Evolutionary conservation across 2,329 filamentous ascomycete genomes (phyloP).

Genomic region (Fusarium brachygibbosum): DNA sequence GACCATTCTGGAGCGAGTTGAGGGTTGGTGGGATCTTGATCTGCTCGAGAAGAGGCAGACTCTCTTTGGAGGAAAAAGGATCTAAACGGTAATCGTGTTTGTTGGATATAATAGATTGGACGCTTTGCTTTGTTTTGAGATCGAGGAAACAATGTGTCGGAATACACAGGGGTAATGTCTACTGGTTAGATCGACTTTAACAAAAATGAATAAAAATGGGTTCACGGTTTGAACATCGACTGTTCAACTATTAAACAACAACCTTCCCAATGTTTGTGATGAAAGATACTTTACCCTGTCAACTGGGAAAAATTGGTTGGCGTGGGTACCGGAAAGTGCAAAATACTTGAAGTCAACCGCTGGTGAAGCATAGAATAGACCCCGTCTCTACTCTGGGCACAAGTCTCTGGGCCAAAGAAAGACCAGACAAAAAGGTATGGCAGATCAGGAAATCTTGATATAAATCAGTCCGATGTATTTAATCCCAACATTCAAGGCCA

Average conservation of each 20-base stretch:
- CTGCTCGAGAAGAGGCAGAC: constrained; percentile 62
- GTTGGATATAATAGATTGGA: constrained; percentile 35
- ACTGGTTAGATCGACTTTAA: constrained; percentile 48
- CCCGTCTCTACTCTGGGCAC: neutral
- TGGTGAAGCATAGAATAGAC: no score
- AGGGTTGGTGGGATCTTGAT: constrained; percentile 69
- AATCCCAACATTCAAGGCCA: neutral
- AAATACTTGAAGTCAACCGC: neutral
- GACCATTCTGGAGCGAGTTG: constrained; percentile 63
- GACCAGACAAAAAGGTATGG: neutral
- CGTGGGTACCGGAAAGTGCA: neutral
- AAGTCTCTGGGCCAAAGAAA: neutral
- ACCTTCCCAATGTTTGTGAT: neutral
- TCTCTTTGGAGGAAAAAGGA: constrained; percentile 48
- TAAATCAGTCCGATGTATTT: neutral
- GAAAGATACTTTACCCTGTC: neutral
- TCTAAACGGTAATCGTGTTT: constrained; percentile 27
- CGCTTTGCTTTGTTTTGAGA: constrained; percentile 26
- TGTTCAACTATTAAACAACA: constrained; percentile 18
- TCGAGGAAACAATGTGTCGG: constrained; percentile 22
- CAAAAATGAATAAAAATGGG: constrained; percentile 41
- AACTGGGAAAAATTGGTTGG: neutral
- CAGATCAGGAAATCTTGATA: neutral
- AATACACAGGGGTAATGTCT: constrained; percentile 47
- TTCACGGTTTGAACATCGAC: constrained; percentile 18